Base-by-base conservation (phyloP, 208 protist genomes). In the Leishmania aethiopica region DNA sequence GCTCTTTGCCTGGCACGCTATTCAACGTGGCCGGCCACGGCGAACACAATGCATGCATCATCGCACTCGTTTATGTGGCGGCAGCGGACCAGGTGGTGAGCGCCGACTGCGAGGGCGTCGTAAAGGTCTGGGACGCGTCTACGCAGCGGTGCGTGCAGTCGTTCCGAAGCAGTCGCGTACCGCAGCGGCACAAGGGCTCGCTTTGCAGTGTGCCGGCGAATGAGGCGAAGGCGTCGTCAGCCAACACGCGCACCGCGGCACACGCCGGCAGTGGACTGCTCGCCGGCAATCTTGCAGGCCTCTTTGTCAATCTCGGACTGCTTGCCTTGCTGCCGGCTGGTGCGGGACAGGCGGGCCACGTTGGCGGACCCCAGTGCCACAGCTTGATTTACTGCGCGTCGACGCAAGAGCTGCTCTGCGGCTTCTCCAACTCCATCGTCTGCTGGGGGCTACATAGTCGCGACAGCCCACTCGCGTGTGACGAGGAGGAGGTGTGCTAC, bases 91-190 rank as follows among this genome's bases (percentile, higher is more conserved):
- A 96, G 72, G 77, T 96, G 32, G 86, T 97, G 53, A 96, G 91
- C 17, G 88, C 86, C 28, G 96, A 98, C 78, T 81, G 73, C 62
- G 79, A 82, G 15, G 93, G 96, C 28, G 74, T 85, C 37, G 86
- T 97, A 45, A 95, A 94, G 69, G 87, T 97, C 59, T 98, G 96
- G 96, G 96, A 98, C 79, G 77, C 96, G 42, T 85, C 88, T 35
- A 89, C 86, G 15, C 86, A 93, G 57, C 80, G 77, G 73, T 98
- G 96, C 70, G 79, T 94, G 35, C 96, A 98, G 85, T 93, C 88
- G 10, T 80, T 95, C 19, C 86, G 86, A 15, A 72, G 78, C 67
- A 76, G 32, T 37, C 75, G 83, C 47, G 66, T 82, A 35, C 57
- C 64, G 37, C 51, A 47, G 37, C 62, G 32, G 1, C 55, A 51